Evolutionary conservation across 345 rosid species (phyloP), one percentile per base, ranked within the genome.

Genomic region (Citropsis articulata): DNA sequence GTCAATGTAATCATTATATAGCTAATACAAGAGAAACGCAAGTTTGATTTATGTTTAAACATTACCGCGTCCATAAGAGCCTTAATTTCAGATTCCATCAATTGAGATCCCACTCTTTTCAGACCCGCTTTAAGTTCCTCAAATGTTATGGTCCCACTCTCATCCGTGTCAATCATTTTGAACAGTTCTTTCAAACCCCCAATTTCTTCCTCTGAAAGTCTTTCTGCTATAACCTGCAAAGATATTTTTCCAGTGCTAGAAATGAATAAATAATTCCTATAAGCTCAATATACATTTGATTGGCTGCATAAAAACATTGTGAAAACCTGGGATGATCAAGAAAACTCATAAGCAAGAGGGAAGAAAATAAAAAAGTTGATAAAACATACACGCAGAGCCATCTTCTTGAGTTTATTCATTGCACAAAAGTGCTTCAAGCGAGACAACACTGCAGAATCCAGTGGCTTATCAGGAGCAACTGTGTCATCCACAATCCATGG

Each of bases 151-250:
- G 97, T 86, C 72, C 99, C 99, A 85, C 97, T 96, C 74, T 75
- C 85, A 81, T 96, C 99, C 4, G 99, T 92, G 67, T 95, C 98
- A 78, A 95, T 89, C 98, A 93, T 93, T 75, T 91, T 95, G 81
- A 96, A 96, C 81, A 96, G 67, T 87, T 96, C 99, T 82, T 87
- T 96, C 78, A 96, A 82, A 40, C 99, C 99, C 76, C 97, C 98
- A 67, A 94, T 96, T 74, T 96, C 99, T 89, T 96, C 99, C 80
- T 96, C 99, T 0, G 99, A 96, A 72, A 94, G 95, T 78, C 93
- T 91, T 87, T 96, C 99, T 76, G 99, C 99, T 57, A 96, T 96
- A 27, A 96, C 99, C 99, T 95, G 85, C 55, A 82, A 73, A 60
- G 69, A 55, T 33, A 67, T 55, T 69, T 55, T 18, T 28, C 30